A percentile compares a stretch with the other conserved stretches of the same genome.
These are phyloP conservation scores for Claviceps sp. DNA, from an alignment of 2,329 filamentous ascomycete species.

Conservation along the genomic window DNA sequence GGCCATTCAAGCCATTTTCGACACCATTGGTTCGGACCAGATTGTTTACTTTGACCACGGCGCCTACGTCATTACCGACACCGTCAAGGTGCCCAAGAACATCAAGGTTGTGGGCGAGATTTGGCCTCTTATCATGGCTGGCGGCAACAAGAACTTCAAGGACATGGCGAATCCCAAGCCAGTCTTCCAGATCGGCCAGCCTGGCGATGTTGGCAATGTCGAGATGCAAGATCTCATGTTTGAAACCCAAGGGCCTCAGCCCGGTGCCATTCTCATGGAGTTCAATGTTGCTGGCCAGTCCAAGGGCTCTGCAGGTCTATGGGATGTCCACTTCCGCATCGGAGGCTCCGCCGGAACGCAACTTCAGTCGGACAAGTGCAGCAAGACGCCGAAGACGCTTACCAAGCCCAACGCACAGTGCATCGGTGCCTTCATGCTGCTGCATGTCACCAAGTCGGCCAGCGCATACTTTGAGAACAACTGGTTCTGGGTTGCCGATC, in stretches of 20 bases:
- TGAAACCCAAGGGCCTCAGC: slow-evolving; percentile 67
- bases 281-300: slow-evolving; percentile 67
- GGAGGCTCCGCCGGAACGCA: slow-evolving; percentile 75
- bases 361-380: slow-evolving; percentile 66
- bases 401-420: slow-evolving; percentile 53
- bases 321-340: slow-evolving; percentile 93
- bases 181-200: slow-evolving; percentile 73
- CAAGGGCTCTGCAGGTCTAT: slow-evolving; percentile 65
- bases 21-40: slow-evolving; percentile 49
- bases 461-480: slow-evolving; percentile 76
- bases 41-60: slow-evolving; percentile 67
- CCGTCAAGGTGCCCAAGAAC: slow-evolving; percentile 60
- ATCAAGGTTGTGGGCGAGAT: slow-evolving; percentile 84
- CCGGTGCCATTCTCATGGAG: slow-evolving; percentile 80
- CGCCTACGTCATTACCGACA: slow-evolving; percentile 56
- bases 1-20: slow-evolving; percentile 66
- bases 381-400: slow-evolving; percentile 55
- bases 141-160: slow-evolving; percentile 55
- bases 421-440: slow-evolving; percentile 57
- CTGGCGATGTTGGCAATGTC: slow-evolving; percentile 63
- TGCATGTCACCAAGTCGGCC: slow-evolving; percentile 48
- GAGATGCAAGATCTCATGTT: slow-evolving; percentile 85
- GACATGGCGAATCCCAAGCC: slow-evolving; percentile 64
- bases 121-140: slow-evolving; percentile 80
- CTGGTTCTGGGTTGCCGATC: slow-evolving; percentile 85